Evolutionary conservation across 257 asterid species (phyloP).

Genomic region (Leptodermis oblonga): DNA sequence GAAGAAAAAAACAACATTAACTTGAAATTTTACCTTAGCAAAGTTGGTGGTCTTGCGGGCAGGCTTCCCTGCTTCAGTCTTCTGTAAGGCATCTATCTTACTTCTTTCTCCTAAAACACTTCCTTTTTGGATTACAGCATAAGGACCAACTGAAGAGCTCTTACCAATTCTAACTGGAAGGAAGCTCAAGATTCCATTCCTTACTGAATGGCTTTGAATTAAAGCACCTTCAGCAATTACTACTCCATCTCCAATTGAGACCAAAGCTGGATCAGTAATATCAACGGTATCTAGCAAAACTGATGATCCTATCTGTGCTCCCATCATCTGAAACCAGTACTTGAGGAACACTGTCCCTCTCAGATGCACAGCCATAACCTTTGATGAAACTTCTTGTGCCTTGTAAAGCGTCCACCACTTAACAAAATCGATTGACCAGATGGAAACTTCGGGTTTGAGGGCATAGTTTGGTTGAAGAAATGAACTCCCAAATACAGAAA

Average conservation of each 20-base stretch:
- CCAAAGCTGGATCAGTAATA: constrained; percentile 65
- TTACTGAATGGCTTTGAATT: constrained; percentile 68
- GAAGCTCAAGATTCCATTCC: constrained; percentile 51
- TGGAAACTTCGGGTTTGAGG: constrained; percentile 40
- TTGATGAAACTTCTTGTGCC: constrained; percentile 66
- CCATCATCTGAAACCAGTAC: constrained; percentile 64
- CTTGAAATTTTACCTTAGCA: constrained; percentile 33
- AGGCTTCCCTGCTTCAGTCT: constrained; percentile 39
- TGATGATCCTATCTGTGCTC: constrained; percentile 64
- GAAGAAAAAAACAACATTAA: no score
- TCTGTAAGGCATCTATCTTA: constrained; percentile 51
- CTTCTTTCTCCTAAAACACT: constrained; percentile 45
- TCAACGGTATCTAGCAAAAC: constrained; percentile 63
- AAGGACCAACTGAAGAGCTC: constrained; percentile 51
- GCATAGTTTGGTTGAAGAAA: constrained; percentile 74
- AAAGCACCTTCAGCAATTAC: constrained; percentile 68
- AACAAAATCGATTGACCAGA: constrained; percentile 56
- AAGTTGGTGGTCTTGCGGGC: constrained; percentile 25
- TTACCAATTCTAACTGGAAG: constrained; percentile 58
- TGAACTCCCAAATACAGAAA: constrained; percentile 54
- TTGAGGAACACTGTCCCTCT: constrained; percentile 65
- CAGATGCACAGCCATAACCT: constrained; percentile 61
- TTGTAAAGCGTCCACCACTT: constrained; percentile 84
- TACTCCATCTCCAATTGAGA: constrained; percentile 54
- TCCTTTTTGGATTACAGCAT: constrained; percentile 65